phyloP scores from a whole-genome alignment of 2,329 filamentous ascomycete genomes.

The Trichoderma atroviride region DNA sequence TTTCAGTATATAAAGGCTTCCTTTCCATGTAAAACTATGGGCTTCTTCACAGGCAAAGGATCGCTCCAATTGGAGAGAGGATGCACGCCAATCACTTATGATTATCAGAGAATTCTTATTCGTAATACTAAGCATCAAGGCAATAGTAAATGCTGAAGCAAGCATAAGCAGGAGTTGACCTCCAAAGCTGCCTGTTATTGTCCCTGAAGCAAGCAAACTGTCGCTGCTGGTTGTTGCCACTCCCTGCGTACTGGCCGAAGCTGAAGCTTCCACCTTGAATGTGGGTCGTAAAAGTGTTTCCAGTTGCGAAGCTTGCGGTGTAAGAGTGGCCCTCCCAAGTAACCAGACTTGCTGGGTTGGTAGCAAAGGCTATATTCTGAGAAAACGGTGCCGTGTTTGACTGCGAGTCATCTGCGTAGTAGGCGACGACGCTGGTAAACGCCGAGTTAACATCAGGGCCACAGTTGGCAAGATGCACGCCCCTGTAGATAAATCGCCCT shows the following conservation, averaged over 20 bases:
- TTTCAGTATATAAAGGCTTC: too few relatives aligned
- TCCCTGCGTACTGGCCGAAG: slow-evolving; percentile 9
- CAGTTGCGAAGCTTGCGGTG: slow-evolving; percentile 1
- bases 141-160: slow-evolving; percentile 22
- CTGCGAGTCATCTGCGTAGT: slow-evolving; percentile 18
- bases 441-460: neutral
- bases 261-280: slow-evolving; percentile 5
- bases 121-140: neutral
- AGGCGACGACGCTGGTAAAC: slow-evolving; percentile 3
- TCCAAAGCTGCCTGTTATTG: slow-evolving; percentile 15
- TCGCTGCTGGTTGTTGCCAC: slow-evolving; percentile 16
- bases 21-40: neutral
- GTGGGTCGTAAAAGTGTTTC: slow-evolving; percentile 9
- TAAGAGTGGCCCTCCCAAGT: slow-evolving; percentile 7
- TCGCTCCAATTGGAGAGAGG: neutral
- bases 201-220: slow-evolving; percentile 18
- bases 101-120: neutral
- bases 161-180: neutral
- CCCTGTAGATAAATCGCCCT: neutral
- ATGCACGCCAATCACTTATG: neutral
- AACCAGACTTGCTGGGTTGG: neutral
- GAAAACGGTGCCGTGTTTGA: neutral
- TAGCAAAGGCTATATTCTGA: slow-evolving; percentile 15
- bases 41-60: neutral
- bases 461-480: slow-evolving; percentile 21